These are phyloP conservation scores for Trichosanthes cucumerina DNA, from an alignment of 306 rosid genomes.

Conservation along the genomic window DNA sequence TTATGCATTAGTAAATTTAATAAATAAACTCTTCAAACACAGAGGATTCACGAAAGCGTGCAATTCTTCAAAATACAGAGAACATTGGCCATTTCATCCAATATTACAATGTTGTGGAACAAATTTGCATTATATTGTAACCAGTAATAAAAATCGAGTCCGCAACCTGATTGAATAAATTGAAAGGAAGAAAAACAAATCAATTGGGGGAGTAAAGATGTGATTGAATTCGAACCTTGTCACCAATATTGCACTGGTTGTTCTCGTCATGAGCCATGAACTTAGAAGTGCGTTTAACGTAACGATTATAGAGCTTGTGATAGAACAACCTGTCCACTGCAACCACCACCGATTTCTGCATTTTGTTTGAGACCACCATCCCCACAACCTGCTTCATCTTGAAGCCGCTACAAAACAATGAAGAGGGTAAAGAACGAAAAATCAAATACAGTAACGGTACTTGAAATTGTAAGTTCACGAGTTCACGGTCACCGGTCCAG, in stretches of 20 bases:
- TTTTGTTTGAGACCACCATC: slow-evolving; percentile 86
- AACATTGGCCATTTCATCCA: not conserved
- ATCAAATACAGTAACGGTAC: too few species aligned
- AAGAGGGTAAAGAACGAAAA: too few species aligned
- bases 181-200: not conserved
- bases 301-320: slow-evolving; percentile 62
- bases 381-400: slow-evolving; percentile 81
- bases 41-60: not conserved
- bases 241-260: slow-evolving; percentile 64
- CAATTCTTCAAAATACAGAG: not conserved
- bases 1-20: not conserved
- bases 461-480: too few species aligned
- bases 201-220: not conserved
- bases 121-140: not conserved
- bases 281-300: slow-evolving; percentile 78
- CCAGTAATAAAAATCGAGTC: not conserved
- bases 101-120: not conserved
- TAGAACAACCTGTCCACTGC: slow-evolving; percentile 74
- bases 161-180: not conserved
- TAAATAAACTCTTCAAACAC: not conserved
- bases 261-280: slow-evolving; percentile 89
- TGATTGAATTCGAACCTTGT: slow-evolving; percentile 32
- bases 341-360: slow-evolving; percentile 95
- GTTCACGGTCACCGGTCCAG: too few species aligned
- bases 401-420: not conserved